phyloP scores from a whole-genome alignment of 306 rosid species.

The Leucaena leucocephala region DNA sequence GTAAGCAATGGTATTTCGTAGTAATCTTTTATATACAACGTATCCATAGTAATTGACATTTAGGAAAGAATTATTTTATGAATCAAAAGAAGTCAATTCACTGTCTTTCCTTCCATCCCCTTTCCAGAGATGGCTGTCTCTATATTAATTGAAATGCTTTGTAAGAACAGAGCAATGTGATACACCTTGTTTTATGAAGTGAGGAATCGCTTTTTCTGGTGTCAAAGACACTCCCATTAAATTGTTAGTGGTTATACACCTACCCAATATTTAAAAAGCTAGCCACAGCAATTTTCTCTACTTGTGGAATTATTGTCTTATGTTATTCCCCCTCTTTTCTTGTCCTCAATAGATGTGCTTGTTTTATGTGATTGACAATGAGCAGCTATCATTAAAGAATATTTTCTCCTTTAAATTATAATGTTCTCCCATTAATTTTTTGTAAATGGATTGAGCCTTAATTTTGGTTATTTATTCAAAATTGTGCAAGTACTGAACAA shows the following conservation, averaged over 20 bases:
- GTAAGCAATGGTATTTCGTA: constrained; percentile 46
- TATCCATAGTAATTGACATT: constrained; percentile 13
- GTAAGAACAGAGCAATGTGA: neutral
- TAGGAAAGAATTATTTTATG: constrained; percentile 40
- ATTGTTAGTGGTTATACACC: constrained; percentile 6
- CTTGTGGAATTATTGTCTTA: constrained; percentile 7
- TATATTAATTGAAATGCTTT: neutral
- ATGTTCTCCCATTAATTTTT: neutral
- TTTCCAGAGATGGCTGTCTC: neutral
- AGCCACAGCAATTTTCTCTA: neutral
- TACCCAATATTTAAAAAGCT: neutral
- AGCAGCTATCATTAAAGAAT: neutral
- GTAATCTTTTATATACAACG: neutral
- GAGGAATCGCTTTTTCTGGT: constrained; percentile 2
- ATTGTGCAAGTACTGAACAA: neutral
- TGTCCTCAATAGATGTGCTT: neutral
- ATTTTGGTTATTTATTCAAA: neutral
- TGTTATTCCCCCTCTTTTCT: neutral
- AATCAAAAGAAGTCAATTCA: neutral
- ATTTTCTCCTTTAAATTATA: neutral
- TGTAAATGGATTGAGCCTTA: constrained; percentile 1
- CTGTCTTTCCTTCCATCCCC: neutral
- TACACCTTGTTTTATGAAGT: neutral
- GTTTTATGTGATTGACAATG: neutral
- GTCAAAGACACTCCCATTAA: constrained; percentile 1